phyloP scores from a whole-genome alignment of 805 yeast genomes.

The Candida yuanshanica region DNA sequence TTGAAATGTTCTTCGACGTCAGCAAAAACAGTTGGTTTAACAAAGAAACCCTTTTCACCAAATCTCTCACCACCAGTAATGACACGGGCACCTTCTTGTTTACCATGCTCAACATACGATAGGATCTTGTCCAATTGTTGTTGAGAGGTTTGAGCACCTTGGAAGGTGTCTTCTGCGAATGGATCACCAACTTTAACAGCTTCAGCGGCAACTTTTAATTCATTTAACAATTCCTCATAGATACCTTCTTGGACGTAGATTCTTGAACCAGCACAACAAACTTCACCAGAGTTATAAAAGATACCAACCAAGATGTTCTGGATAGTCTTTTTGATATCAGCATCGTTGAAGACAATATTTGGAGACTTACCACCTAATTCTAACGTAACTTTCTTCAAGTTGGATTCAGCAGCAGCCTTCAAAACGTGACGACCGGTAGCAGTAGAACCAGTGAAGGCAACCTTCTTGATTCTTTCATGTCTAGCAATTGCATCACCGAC shows the following conservation, averaged over 20 bases:
- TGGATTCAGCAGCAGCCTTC: constrained; percentile 13
- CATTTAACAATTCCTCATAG: constrained; percentile 5
- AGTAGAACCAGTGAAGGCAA: constrained; percentile 13
- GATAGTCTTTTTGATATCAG: constrained; percentile 10
- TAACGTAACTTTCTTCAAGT: constrained; percentile 11
- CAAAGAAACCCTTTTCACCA: constrained; percentile 9
- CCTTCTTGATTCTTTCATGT: constrained; percentile 10
- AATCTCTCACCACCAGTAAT: constrained; percentile 11
- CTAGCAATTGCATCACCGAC: constrained; percentile 14
- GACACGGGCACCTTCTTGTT: constrained; percentile 11
- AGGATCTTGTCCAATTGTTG: constrained; percentile 9
- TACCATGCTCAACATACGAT: constrained; percentile 9
- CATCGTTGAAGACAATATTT: constrained; percentile 11
- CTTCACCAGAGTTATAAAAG: constrained; percentile 13
- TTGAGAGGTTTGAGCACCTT: constrained; percentile 12
- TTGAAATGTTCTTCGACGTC: constrained; percentile 10
- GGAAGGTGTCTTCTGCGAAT: constrained; percentile 11
- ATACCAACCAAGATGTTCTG: constrained; percentile 10
- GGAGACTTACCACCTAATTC: constrained; percentile 14
- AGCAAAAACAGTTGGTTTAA: constrained; percentile 11
- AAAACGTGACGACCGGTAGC: constrained; percentile 11
- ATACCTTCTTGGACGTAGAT: constrained; percentile 11
- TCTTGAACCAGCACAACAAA: constrained; percentile 12
- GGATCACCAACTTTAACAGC: constrained; percentile 11
- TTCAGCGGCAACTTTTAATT: constrained; percentile 10